Evolutionary conservation across 148 eudicot species (phyloP), one percentile per base, ranked within the genome.

Genomic region (Silene latifolia): DNA sequence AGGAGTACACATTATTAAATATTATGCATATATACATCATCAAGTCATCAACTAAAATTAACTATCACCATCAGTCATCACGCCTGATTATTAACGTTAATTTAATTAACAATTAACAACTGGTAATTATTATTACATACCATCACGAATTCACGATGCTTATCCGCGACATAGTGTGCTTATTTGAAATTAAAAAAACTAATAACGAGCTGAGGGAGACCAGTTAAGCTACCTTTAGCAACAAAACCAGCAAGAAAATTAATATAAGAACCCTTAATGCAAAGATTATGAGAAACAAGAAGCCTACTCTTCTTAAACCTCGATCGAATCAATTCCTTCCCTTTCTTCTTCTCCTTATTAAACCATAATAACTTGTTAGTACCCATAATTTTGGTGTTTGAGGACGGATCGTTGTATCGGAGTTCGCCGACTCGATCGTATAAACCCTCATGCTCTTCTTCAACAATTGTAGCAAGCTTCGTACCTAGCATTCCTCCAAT

Each of bases 171-270:
- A 27, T 27, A 27, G 3, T 27, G 3, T 3, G 29, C 29, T 27
- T 3, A 27, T 27, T 27, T 27, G 29, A 27, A 27, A 1, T 3
- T 27, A 27, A 27, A 27, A 27, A 27, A 27, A 32, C 35, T 32
- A 32, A 44, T 32, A 76, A 29, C 47, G 71, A n/a, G n/a, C n/a
- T n/a, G n/a, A 76, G 76, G 72, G 23, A 76, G 76, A 24, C 82
- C 72, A 76, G 10, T 80, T 21, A 80, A 80, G 69, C 68, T 76
- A 76, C 79, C 82, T 80, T 72, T 71, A 67, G 79, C 79, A 80
- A 76, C 73, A 76, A 80, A 80, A 25, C 76, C 57, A 76, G 79
- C 73, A 72, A 80, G 79, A 76, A 80, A 76, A 20, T 67, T 72
- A 24, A 76, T 46, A 25, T 76, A 76, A 66, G 80, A 80, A 0